phyloP scores from a whole-genome alignment of 2,329 filamentous ascomycete species.

The Sarocladium kiliense region DNA sequence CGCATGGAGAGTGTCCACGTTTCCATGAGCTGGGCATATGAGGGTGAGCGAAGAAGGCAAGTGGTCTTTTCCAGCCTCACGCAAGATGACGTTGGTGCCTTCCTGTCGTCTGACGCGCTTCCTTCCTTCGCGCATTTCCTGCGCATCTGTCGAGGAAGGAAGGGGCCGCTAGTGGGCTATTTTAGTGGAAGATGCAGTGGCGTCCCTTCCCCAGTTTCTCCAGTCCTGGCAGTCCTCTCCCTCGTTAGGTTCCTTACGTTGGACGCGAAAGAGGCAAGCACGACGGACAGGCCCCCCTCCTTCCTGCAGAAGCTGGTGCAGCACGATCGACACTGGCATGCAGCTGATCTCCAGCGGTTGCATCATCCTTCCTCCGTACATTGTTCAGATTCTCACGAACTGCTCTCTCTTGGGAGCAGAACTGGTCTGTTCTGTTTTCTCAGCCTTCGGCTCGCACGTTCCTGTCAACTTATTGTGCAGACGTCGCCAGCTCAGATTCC shows the following conservation, averaged over 20 bases:
- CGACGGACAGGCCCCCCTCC: neutral
- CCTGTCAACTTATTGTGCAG: neutral
- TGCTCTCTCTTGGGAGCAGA: no score
- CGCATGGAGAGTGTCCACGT: no score
- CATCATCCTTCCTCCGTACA: neutral
- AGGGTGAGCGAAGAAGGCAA: neutral
- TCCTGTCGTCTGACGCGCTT: neutral
- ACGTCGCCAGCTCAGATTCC: neutral
- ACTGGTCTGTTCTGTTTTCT: neutral
- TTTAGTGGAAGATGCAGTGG: neutral
- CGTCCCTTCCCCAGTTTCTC: neutral
- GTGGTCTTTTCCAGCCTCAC: neutral
- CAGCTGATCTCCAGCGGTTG: neutral
- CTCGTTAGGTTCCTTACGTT: no score
- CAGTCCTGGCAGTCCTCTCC: neutral
- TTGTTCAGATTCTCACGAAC: neutral
- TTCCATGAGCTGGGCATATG: neutral
- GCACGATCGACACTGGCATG: neutral
- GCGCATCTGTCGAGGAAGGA: neutral
- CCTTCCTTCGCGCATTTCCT: neutral
- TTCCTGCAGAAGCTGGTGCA: neutral
- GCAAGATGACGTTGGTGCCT: neutral
- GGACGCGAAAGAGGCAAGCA: no score
- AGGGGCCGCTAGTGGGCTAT: neutral
- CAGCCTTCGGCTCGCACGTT: no score